These are phyloP conservation scores for Porodaedalea pini DNA, from an alignment of 1,284 basidiomycete genomes.

Conservation along the genomic window DNA sequence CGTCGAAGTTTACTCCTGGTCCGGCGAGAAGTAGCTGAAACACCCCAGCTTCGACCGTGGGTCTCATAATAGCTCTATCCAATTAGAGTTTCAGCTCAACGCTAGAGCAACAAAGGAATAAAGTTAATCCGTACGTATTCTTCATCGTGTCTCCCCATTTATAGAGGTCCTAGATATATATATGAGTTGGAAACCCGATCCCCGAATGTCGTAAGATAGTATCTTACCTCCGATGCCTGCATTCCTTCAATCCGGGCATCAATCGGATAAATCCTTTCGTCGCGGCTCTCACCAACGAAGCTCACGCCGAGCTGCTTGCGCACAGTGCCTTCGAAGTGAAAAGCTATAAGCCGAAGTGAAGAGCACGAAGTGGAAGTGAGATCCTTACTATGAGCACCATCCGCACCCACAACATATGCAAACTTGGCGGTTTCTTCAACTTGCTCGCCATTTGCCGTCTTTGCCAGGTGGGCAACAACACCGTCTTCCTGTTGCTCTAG, in stretches of 20 bases:
- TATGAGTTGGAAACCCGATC: not conserved
- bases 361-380: not conserved
- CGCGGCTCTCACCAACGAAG: constrained; percentile 43
- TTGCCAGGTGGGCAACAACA: constrained; percentile 8
- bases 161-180: not conserved
- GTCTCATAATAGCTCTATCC: not conserved
- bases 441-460: not conserved
- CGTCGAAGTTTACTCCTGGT: not conserved
- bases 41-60: not conserved
- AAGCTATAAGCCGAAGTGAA: not conserved
- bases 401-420: constrained; percentile 33
- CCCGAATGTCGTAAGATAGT: not conserved
- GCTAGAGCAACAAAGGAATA: not conserved
- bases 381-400: constrained; percentile 35
- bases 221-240: not conserved
- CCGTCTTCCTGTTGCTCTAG: constrained; percentile 14
- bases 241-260: constrained; percentile 7
- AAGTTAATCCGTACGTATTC: not conserved
- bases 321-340: constrained; percentile 25
- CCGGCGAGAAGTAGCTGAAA: constrained; percentile 10
- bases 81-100: not conserved
- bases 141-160: not conserved
- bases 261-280: constrained; percentile 22
- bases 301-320: constrained; percentile 40
- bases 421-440: constrained; percentile 8